phyloP scores from a whole-genome alignment of 1,139 yeast genomes.

The Blastobotrys buckinghamii region DNA sequence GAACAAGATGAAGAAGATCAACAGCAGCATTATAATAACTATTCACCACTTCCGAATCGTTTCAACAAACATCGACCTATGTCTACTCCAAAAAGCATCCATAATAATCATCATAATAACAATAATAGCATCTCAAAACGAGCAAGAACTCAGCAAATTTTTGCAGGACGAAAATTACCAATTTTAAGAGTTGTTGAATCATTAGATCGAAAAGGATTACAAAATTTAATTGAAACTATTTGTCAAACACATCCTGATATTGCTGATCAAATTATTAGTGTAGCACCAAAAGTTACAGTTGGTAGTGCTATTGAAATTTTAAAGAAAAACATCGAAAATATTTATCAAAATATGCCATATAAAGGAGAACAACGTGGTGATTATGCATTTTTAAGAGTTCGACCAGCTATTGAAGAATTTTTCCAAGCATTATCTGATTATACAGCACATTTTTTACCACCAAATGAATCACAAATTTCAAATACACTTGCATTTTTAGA shows the following conservation, averaged over 20 bases:
- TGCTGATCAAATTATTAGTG: conserved; percentile 43
- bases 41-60: not conserved
- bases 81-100: not conserved
- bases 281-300: conserved; percentile 57
- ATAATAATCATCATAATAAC: not conserved
- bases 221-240: conserved; percentile 46
- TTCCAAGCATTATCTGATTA: conserved; percentile 74
- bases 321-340: conserved; percentile 41
- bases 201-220: conserved; percentile 52
- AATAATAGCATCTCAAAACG: conserved; percentile 15
- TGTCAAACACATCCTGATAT: conserved; percentile 60
- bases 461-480: conserved; percentile 53
- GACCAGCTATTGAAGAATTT: conserved; percentile 68
- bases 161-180: conserved; percentile 43
- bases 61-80: not conserved
- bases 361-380: conserved; percentile 47
- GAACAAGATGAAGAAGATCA: conserved; percentile 7
- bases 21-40: not conserved
- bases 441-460: conserved; percentile 73
- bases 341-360: conserved; percentile 58
- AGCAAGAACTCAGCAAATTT: conserved; percentile 20
- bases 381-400: conserved; percentile 81
- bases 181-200: conserved; percentile 60
- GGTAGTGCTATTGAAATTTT: conserved; percentile 48
- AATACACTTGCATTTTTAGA: conserved; percentile 64